Percentiles rank a stretch among this genome's conserved stretches.
Evolutionary conservation across 768 basidiomycete species (phyloP).

Genomic region (Suillus subaureus): DNA sequence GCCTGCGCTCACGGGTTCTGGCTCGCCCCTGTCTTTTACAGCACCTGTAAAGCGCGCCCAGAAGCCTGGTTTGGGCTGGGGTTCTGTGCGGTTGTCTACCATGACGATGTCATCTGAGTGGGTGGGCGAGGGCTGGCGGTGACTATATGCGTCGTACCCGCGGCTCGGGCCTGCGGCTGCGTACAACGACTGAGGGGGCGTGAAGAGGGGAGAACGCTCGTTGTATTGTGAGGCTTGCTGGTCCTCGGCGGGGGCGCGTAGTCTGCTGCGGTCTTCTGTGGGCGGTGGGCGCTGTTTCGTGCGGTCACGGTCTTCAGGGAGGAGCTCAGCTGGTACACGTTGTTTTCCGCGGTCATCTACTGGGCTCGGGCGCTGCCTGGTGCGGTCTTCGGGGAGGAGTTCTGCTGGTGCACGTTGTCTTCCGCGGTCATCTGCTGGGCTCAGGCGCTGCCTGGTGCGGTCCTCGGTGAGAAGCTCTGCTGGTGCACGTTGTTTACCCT

Average conservation of each 20-base stretch:
- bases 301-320: background rate
- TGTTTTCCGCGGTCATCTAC: conserved; percentile 1
- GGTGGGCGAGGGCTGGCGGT: background rate
- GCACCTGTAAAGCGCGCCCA: background rate
- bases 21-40: background rate
- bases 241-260: background rate
- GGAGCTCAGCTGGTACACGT: background rate
- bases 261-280: background rate
- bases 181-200: background rate
- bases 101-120: conserved; percentile 1
- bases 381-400: background rate
- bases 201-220: conserved; percentile 4
- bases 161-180: background rate
- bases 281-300: background rate
- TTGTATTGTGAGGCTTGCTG: background rate
- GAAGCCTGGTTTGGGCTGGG: conserved; percentile 1
- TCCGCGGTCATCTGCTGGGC: background rate
- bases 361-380: background rate
- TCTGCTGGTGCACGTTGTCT: background rate
- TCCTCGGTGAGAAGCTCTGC: background rate
- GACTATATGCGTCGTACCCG: background rate
- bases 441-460: background rate
- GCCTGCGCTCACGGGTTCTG: background rate
- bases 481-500: conserved; percentile 1
- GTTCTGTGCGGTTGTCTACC: background rate